Evolutionary conservation across 139 green algal genomes (phyloP).

Genomic region (Bryopsis sp.): DNA sequence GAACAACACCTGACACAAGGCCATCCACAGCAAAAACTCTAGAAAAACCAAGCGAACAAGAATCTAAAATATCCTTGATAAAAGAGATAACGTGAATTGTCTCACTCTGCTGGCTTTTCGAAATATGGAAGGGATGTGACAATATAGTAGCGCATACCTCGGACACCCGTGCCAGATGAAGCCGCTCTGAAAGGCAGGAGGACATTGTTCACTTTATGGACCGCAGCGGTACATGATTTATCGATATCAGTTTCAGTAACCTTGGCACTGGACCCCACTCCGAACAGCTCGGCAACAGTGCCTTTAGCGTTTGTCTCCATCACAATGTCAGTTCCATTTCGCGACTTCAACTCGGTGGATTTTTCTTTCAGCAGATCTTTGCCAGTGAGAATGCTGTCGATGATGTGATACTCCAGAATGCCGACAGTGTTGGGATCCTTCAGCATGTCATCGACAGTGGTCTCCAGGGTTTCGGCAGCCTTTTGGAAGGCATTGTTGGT

Average conservation of each 20-base stretch:
- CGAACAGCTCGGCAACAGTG: background rate
- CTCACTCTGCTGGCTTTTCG: too few species aligned
- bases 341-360: background rate
- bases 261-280: background rate
- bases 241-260: slow-evolving; percentile 9
- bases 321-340: slow-evolving; percentile 3
- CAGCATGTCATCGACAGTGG: background rate
- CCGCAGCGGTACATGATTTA: background rate
- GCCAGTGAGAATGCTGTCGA: background rate
- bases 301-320: background rate
- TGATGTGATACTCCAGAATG: slow-evolving; percentile 3
- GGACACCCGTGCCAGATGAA: too few species aligned
- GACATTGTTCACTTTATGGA: slow-evolving; percentile 13
- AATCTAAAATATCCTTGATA: too few species aligned
- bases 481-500: background rate
- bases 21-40: too few species aligned
- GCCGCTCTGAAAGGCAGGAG: slow-evolving; percentile 2
- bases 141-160: too few species aligned
- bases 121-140: too few species aligned
- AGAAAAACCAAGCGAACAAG: too few species aligned
- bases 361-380: background rate
- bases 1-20: too few species aligned
- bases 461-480: background rate
- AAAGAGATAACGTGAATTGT: too few species aligned
- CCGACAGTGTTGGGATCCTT: background rate